Percentiles rank a stretch among this genome's conserved stretches.
Conservation (phyloP, 192 early-diverging fungal species). For the Podila verticillata region DNA sequence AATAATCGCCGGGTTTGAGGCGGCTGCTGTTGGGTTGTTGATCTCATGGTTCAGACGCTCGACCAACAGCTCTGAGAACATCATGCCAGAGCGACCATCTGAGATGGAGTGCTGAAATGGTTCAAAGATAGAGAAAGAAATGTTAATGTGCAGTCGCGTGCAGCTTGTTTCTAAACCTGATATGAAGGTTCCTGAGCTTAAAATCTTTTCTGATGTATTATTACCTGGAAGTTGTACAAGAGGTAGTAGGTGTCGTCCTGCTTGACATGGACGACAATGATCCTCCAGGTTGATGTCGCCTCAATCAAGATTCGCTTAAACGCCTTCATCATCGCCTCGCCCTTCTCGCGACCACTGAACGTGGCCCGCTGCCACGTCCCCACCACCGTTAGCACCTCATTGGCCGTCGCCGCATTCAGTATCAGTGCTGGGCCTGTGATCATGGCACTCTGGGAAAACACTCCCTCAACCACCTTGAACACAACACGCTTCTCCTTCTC, state of each 20-base stretch:
- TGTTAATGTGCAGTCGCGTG: too few species aligned
- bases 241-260: too few species aligned
- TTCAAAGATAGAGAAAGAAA: too few species aligned
- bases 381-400: conserved; percentile 8
- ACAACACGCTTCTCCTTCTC: too few species aligned
- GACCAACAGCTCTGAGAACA: conserved; percentile 21
- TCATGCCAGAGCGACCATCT: conserved; percentile 23
- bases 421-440: conserved; percentile 1
- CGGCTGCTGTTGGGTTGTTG: background rate
- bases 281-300: conserved; percentile 6
- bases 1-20: conserved; percentile 4
- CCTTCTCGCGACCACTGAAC: conserved; percentile 2
- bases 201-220: too few species aligned
- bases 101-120: conserved; percentile 11
- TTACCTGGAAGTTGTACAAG: too few species aligned
- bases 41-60: conserved; percentile 22
- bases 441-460: conserved; percentile 21
- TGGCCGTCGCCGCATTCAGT: conserved; percentile 24
- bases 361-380: conserved; percentile 19
- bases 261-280: too few species aligned
- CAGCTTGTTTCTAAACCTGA: too few species aligned
- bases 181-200: too few species aligned
- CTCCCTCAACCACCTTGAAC: conserved; percentile 10
- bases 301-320: conserved; percentile 28
- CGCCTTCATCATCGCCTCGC: conserved; percentile 7